phyloP scores from a whole-genome alignment of 345 rosid genomes.

The Hibiscus trionum region DNA sequence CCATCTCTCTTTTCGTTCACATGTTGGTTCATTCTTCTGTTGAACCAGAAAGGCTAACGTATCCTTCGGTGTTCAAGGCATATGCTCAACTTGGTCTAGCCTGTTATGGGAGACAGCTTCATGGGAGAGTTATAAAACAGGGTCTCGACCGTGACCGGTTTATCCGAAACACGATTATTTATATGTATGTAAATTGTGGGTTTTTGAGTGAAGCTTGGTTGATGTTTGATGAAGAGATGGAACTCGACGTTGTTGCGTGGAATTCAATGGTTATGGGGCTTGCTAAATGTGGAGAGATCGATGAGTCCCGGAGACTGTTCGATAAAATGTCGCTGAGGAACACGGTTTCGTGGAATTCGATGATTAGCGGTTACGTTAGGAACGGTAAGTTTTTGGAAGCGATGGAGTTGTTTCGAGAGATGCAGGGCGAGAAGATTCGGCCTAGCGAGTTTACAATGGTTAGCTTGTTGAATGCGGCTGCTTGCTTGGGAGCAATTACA shows the following conservation, averaged over 20 bases:
- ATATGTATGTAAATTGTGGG: constrained; percentile 60
- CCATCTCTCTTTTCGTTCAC: constrained; percentile 45
- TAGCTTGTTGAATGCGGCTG: constrained; percentile 66
- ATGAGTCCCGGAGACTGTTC: constrained; percentile 46
- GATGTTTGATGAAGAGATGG: constrained; percentile 28
- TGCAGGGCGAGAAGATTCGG: constrained; percentile 35
- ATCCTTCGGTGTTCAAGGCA: constrained; percentile 79
- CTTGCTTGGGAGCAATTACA: constrained; percentile 47
- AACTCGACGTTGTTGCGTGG: constrained; percentile 57
- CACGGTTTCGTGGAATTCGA: constrained; percentile 62
- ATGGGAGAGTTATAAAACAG: constrained; percentile 54
- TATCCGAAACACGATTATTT: constrained; percentile 42
- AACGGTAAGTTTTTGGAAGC: constrained; percentile 46
- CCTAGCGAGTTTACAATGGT: constrained; percentile 68
- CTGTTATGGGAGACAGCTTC: constrained; percentile 53
- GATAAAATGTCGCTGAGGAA: constrained; percentile 42
- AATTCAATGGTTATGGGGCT: constrained; percentile 64
- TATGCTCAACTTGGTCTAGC: constrained; percentile 46
- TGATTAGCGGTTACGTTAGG: constrained; percentile 69
- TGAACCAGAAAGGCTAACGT: constrained; percentile 60
- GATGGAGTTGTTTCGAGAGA: constrained; percentile 43
- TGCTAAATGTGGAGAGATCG: constrained; percentile 46
- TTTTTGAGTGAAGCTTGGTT: constrained; percentile 46
- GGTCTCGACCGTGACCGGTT: constrained; percentile 60
- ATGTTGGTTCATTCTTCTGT: constrained; percentile 38